Percentiles rank a stretch among this genome's conserved stretches.
phyloP scores from a whole-genome alignment of 768 basidiomycete species.

The Kwoniella newhampshirensis region DNA sequence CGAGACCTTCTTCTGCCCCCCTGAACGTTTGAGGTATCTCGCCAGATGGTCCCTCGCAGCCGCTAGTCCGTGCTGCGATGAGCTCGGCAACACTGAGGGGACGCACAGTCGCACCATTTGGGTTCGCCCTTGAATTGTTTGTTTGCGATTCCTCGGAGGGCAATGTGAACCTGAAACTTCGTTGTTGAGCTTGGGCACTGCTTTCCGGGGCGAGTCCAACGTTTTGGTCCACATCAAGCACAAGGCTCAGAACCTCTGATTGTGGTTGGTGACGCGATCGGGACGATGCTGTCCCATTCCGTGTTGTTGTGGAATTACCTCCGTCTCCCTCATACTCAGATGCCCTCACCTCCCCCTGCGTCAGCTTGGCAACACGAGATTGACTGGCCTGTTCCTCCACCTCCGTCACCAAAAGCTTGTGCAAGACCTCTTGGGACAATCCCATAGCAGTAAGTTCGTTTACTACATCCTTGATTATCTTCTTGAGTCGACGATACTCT shows the following conservation, averaged over 20 bases:
- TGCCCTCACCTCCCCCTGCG: conserved; percentile 42
- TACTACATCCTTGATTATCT: conserved; percentile 79
- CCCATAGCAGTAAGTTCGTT: conserved; percentile 73
- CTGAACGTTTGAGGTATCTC: too few species aligned
- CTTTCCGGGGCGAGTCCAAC: too few species aligned
- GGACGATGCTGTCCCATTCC: too few species aligned
- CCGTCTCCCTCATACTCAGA: conserved; percentile 47
- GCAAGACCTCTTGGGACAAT: conserved; percentile 56
- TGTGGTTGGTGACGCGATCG: too few species aligned
- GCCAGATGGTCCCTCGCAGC: too few species aligned
- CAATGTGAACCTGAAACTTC: conserved; percentile 36
- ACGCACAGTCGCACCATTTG: conserved; percentile 7
- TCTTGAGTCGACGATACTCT: conserved; percentile 86
- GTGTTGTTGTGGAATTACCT: too few species aligned
- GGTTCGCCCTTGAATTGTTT: not conserved
- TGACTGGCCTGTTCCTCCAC: conserved; percentile 13
- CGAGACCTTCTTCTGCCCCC: too few species aligned
- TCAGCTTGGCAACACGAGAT: not conserved
- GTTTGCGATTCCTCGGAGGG: conserved; percentile 23
- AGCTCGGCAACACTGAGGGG: conserved; percentile 35
- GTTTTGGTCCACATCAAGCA: too few species aligned
- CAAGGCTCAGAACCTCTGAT: too few species aligned
- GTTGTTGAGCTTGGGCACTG: too few species aligned
- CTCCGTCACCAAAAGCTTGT: conserved; percentile 55
- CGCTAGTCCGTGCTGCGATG: conserved; percentile 18